These are phyloP conservation scores for Beauveria australis DNA, from an alignment of 2,329 filamentous ascomycete species.

Conservation along the genomic window DNA sequence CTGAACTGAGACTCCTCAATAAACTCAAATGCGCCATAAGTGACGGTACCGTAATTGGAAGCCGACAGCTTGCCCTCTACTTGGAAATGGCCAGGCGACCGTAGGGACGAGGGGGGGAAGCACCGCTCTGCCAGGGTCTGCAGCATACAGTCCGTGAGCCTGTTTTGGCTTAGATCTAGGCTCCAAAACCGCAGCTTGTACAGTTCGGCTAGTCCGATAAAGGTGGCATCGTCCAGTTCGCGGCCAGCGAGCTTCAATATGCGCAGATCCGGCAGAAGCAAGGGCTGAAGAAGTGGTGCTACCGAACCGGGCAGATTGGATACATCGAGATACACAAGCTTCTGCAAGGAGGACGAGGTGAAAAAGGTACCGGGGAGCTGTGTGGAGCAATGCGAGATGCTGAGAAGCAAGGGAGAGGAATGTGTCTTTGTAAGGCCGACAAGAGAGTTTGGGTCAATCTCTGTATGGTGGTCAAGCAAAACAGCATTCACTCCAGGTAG, in stretches of 20 bases:
- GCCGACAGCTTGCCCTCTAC: constrained; percentile 37
- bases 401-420: constrained; percentile 32
- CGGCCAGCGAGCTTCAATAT: constrained; percentile 43
- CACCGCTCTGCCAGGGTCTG: constrained; percentile 22
- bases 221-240: constrained; percentile 34
- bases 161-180: constrained; percentile 45
- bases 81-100: constrained; percentile 29
- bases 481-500: constrained; percentile 39
- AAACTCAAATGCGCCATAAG: constrained; percentile 34
- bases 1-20: constrained; percentile 42
- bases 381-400: constrained; percentile 32
- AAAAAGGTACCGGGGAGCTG: constrained; percentile 35
- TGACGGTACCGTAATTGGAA: constrained; percentile 20
- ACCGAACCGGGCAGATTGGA: constrained; percentile 41
- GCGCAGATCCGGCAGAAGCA: constrained; percentile 37
- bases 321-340: constrained; percentile 44
- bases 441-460: constrained; percentile 34
- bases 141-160: constrained; percentile 38
- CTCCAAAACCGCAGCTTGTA: constrained; percentile 44
- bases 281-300: constrained; percentile 24
- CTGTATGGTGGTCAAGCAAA: constrained; percentile 38
- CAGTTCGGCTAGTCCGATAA: constrained; percentile 23
- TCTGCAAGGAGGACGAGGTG: constrained; percentile 24
- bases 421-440: constrained; percentile 13
- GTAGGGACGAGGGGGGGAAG: constrained; percentile 25